phyloP scores from a whole-genome alignment of 2,329 filamentous ascomycete species.

The Intubia oerlemansii region DNA sequence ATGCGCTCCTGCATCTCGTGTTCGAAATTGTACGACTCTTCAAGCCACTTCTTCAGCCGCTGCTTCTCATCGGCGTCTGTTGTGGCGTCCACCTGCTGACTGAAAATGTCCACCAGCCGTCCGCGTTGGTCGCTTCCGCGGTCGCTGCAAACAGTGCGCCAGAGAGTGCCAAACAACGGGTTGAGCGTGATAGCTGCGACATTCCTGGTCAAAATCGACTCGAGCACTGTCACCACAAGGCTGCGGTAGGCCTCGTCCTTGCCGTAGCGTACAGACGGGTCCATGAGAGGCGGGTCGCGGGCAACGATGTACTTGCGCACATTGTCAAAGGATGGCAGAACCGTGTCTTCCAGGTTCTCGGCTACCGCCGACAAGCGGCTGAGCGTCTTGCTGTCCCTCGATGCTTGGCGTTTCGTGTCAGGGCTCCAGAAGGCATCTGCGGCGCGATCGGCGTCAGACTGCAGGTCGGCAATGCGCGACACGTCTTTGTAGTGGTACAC shows the following conservation, averaged over 20 bases:
- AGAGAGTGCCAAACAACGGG: slow-evolving; percentile 26
- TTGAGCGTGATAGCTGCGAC: slow-evolving; percentile 23
- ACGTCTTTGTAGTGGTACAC: no score
- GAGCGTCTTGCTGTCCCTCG: no score
- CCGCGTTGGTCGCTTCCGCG: slow-evolving; percentile 18
- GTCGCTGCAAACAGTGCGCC: slow-evolving; percentile 26
- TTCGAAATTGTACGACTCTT: slow-evolving; percentile 26
- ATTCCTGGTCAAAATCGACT: slow-evolving; percentile 20
- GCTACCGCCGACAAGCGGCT: no score
- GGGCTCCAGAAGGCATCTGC: no score
- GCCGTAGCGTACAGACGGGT: slow-evolving; percentile 20
- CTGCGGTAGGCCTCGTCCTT: slow-evolving; percentile 16
- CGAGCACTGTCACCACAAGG: slow-evolving; percentile 18
- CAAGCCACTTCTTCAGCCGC: slow-evolving; percentile 24
- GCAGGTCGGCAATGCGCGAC: no score
- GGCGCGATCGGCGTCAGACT: no score
- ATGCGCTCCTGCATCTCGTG: slow-evolving; percentile 20
- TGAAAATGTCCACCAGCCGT: slow-evolving; percentile 20
- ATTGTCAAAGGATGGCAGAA: no score
- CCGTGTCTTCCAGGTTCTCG: no score
- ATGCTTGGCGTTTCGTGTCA: no score
- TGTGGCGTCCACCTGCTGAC: slow-evolving; percentile 17
- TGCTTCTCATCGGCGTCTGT: slow-evolving; percentile 13
- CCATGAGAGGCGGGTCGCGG: no score
- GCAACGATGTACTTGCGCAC: no score